Evolutionary conservation across 768 basidiomycete species (phyloP), one percentile per base, ranked within the genome.

Genomic region (Mycena crocata): DNA sequence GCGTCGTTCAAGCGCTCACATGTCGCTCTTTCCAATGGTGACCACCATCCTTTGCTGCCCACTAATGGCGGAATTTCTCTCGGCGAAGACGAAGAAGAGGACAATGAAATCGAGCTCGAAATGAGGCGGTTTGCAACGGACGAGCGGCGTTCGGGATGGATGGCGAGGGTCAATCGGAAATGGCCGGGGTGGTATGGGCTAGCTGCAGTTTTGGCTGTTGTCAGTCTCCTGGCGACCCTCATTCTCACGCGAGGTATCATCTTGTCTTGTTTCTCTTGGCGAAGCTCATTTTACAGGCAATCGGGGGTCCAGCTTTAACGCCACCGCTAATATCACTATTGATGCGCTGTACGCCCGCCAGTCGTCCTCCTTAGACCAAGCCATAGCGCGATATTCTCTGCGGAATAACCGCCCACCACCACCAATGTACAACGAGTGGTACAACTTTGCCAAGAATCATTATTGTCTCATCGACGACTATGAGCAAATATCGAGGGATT

Each of bases 391-490:
- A 15, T 71, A 71, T 34, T 30, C 55, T 8, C 32, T 71, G 24
- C 48, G 64, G 21, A 71, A 68, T 15, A 65, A 69, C 28, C 70
- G 70, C n/a, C 15, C 57, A 5, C 70, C 70, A 31, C 70, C 70
- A 13, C 61, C 63, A 8, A 62, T 30, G 28, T 71, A 66, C 57
- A 61, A 69, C 24, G 19, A 69, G 39, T 71, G 70, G 70, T 71
- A 44, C 59, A 26, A 40, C 2, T 66, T 52, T 37, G 70, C 70
- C 40, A 48, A 48, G 23, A 45, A 51, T 12, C 46, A 59, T 44
- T 66, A 59, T 34, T 71, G 70, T 60, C 67, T 71, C 46, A 65
- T 71, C 34, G 70, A 71, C 57, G 70, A 71, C 30, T 71, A 71
- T 54, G 46, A 66, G 13, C 70, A 71, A 28, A 66, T 71, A 34